A percentile compares a stretch with the other conserved stretches of the same genome.
These are phyloP conservation scores for Agaricus sinodeliciosus DNA, from an alignment of 768 basidiomycete genomes.

Conservation along the genomic window DNA sequence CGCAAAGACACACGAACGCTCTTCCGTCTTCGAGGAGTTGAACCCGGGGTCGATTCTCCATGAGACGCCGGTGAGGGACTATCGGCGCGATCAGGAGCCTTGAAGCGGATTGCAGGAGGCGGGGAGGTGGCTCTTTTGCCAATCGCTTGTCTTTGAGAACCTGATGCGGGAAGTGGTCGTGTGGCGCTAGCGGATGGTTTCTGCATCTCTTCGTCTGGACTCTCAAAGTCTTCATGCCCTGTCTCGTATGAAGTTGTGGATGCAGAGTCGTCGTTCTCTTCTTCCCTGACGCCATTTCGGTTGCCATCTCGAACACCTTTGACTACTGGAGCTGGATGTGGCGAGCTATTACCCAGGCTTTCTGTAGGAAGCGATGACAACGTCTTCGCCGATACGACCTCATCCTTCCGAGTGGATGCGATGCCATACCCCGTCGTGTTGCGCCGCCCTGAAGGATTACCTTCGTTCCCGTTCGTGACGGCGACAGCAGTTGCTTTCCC, in stretches of 20 bases:
- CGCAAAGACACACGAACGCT: slow-evolving; percentile 74
- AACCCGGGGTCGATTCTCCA: neutral
- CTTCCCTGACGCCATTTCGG: neutral
- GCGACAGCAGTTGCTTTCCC: neutral
- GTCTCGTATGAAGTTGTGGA: slow-evolving; percentile 66
- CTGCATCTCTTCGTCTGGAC: slow-evolving; percentile 4
- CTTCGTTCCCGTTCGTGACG: neutral
- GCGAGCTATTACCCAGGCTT: neutral
- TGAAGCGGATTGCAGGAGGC: neutral
- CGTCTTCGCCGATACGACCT: neutral
- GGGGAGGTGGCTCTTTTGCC: neutral
- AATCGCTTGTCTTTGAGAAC: neutral
- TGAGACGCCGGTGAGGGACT: neutral
- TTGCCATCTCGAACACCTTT: neutral
- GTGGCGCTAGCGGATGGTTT: neutral
- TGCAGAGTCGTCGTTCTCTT: slow-evolving; percentile 29
- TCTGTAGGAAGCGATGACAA: slow-evolving; percentile 1
- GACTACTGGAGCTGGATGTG: neutral
- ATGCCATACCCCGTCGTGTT: neutral
- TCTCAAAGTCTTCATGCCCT: slow-evolving; percentile 44
- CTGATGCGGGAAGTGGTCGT: neutral
- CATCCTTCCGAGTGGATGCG: neutral
- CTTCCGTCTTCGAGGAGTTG: slow-evolving; percentile 39
- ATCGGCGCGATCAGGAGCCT: neutral
- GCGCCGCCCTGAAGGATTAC: neutral